Base-by-base conservation (phyloP, 306 rosid genomes). In the Casuarina equisetifolia region DNA sequence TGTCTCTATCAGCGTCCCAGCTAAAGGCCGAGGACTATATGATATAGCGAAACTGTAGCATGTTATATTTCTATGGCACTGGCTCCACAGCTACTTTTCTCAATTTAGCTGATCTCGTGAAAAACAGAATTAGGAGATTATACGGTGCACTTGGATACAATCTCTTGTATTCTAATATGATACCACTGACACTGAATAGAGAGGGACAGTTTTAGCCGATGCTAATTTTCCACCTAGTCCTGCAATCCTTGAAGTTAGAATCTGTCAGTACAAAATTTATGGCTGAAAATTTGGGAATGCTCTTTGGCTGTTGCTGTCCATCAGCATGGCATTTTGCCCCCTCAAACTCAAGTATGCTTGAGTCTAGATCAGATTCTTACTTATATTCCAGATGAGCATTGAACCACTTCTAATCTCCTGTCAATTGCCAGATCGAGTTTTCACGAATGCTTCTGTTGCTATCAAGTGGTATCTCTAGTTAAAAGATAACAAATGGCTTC, bases 121-220 rank as follows among this genome's bases (percentile, higher is more conserved):
- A 25, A 25, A 25, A 25, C 32, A 25, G 32, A 25, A 25, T 13
- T 64, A 55, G 54, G 43, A 15, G 13, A 62, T 62, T 74, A 72
- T 74, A 58, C 45, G 17, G 58, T 50, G 42, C 67, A 68, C 74
- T 78, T 44, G 78, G 43, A 43, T 68, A 54, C 69, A 7, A 19
- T 42, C 71, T 82, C 19, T 70, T 75, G n/a, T 75, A 53, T 79
- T 73, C 82, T 73, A 80, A 63, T 39, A 12, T 45, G 70, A 10
- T 9, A 3, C 32, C 35, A 45, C 4, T n/a, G 38, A 9, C 19
- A 36, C 42, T 48, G 13, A 59, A 67, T 32, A 58, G 73, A 50
- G 54, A 59, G 73, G 69, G 50, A 58, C 51, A 46, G 32, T 58
- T 54, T 48, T 48, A 58, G 39, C 19, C 39, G 67, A 20, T 78